Evolutionary conservation across 805 yeast genomes (phyloP).

Genomic region (Candida stauntonica): DNA sequence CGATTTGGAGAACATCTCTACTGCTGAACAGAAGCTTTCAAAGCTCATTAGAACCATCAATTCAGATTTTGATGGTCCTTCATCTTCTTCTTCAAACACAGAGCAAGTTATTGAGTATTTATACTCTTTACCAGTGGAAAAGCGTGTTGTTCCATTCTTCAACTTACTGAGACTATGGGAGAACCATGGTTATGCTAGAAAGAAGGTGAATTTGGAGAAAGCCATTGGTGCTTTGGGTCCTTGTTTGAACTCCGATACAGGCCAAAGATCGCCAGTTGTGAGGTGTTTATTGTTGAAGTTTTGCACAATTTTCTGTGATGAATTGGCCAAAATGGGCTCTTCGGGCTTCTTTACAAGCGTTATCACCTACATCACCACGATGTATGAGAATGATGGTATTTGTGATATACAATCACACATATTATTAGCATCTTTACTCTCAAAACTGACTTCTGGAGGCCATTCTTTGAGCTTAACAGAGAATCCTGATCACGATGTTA

Average conservation of each 20-base stretch:
- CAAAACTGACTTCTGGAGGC: not conserved
- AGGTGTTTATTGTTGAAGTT: conserved; percentile 29
- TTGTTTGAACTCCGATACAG: conserved; percentile 3
- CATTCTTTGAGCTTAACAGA: conserved; percentile 1
- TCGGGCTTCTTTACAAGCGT: conserved; percentile 1
- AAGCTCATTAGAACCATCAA: not conserved
- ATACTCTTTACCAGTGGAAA: conserved; percentile 5
- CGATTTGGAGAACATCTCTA: conserved; percentile 9
- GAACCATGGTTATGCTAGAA: not conserved
- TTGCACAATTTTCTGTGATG: conserved; percentile 23
- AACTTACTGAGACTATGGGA: conserved; percentile 10
- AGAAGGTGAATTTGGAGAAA: conserved; percentile 3
- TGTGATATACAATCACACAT: conserved; percentile 3
- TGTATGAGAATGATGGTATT: conserved; percentile 3
- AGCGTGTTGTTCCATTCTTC: conserved; percentile 14
- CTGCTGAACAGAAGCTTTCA: conserved; percentile 13
- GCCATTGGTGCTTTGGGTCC: conserved; percentile 3
- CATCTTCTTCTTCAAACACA: conserved; percentile 5
- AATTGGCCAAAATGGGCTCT: not conserved
- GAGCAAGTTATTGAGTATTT: conserved; percentile 16
- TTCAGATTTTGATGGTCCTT: conserved; percentile 7
- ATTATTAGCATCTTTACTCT: conserved; percentile 1
- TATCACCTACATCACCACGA: conserved; percentile 1
- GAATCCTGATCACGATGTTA: conserved; percentile 2
- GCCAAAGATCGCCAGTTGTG: conserved; percentile 5